Percentiles rank a stretch among this genome's conserved stretches.
Conservation (phyloP, 306 rosid species). For the Quercus berberidifolia region DNA sequence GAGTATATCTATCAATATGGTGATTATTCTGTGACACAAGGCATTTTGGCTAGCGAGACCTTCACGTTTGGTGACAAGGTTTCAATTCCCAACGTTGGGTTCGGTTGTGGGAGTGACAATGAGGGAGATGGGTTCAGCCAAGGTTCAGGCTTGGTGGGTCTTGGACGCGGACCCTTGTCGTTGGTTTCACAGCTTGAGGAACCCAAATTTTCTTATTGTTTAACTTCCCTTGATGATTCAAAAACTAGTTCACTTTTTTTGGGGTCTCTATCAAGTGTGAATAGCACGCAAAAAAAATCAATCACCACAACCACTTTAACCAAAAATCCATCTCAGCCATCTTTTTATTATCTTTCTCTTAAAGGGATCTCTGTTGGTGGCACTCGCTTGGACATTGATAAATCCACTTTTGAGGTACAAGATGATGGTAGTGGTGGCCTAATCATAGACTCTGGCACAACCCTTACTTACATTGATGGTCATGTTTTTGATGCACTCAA, state of each 20-base stretch:
- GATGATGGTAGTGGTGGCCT: slow-evolving; percentile 77
- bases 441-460: slow-evolving; percentile 89
- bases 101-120: slow-evolving; percentile 83
- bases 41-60: slow-evolving; percentile 64
- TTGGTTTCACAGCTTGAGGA: slow-evolving; percentile 75
- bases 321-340: slow-evolving; percentile 58
- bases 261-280: slow-evolving; percentile 54
- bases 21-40: slow-evolving; percentile 69
- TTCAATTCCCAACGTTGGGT: slow-evolving; percentile 46
- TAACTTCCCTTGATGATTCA: slow-evolving; percentile 55
- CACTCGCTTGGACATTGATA: slow-evolving; percentile 31
- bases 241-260: slow-evolving; percentile 54
- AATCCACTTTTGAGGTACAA: slow-evolving; percentile 43
- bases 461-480: slow-evolving; percentile 53
- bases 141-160: slow-evolving; percentile 75
- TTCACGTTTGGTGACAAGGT: slow-evolving; percentile 50
- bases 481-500: slow-evolving; percentile 39
- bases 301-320: slow-evolving; percentile 52
- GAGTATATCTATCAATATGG: slow-evolving; percentile 69
- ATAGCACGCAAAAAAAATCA: not conserved
- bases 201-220: slow-evolving; percentile 70
- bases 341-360: slow-evolving; percentile 75
- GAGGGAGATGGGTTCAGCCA: slow-evolving; percentile 77
- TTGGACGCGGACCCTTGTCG: slow-evolving; percentile 79
- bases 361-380: slow-evolving; percentile 77